phyloP scores from a whole-genome alignment of 805 yeast genomes.

The Saccharomycopsis babjevae region DNA sequence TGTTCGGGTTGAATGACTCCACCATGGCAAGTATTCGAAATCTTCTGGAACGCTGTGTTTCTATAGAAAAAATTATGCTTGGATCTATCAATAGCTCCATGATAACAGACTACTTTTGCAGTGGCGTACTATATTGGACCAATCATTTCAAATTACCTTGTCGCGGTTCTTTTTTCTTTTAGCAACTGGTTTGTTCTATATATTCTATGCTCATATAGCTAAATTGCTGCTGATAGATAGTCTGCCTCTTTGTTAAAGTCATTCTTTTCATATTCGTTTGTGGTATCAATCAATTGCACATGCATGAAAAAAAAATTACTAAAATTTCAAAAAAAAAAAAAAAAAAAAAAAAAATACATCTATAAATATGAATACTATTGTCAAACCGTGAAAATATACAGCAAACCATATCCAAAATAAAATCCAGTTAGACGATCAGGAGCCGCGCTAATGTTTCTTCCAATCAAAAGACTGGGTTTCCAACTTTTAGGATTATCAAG shows the following conservation, averaged over 20 bases:
- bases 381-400: no score
- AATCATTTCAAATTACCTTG: background rate
- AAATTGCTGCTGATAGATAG: background rate
- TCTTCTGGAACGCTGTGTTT: background rate
- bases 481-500: no score
- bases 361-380: no score
- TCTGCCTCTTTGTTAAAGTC: no score
- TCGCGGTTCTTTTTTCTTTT: background rate
- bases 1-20: background rate
- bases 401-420: no score
- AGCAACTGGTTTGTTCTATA: background rate
- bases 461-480: background rate
- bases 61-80: background rate
- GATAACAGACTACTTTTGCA: background rate
- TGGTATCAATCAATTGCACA: background rate
- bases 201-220: background rate
- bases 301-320: background rate
- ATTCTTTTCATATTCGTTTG: background rate
- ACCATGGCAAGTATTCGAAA: slow-evolving; percentile 5
- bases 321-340: background rate
- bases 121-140: background rate
- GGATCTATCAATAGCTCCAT: slow-evolving; percentile 5
- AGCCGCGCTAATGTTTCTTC: background rate
- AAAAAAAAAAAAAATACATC: background rate
- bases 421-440: no score